Conservation (phyloP, 305 asterid genomes). For the Fraxinus albicans region DNA sequence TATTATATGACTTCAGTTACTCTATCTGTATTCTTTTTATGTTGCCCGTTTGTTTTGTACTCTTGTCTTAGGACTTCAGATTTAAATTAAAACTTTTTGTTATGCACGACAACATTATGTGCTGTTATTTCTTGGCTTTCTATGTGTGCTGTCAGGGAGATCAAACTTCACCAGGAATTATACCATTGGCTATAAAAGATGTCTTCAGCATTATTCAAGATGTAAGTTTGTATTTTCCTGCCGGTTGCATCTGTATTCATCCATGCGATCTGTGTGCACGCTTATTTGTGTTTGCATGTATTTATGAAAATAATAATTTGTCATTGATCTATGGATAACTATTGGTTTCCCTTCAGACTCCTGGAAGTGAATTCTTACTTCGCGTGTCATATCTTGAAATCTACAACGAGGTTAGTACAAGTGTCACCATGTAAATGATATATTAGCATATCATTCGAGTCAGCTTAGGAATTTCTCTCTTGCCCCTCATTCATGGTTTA, state of each 20-base stretch:
- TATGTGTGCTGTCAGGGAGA: constrained; percentile 67
- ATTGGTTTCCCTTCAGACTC: constrained; percentile 69
- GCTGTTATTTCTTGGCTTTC: constrained; percentile 20
- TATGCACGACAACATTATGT: constrained; percentile 15
- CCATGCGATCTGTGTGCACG: background rate
- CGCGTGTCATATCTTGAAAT: constrained; percentile 98
- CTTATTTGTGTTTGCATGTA: constrained; percentile 15
- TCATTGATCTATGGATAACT: constrained; percentile 26
- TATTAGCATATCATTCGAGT: background rate
- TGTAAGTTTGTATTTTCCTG: constrained; percentile 49
- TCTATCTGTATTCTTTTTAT: constrained; percentile 9
- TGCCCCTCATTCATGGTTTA: constrained; percentile 1
- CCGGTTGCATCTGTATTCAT: constrained; percentile 15
- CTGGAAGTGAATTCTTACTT: constrained; percentile 95
- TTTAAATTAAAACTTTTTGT: constrained; percentile 15
- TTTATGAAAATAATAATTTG: constrained; percentile 14
- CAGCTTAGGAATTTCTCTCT: background rate
- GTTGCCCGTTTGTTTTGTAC: constrained; percentile 14
- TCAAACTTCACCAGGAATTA: constrained; percentile 87
- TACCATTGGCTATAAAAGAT: constrained; percentile 97
- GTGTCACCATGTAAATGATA: background rate
- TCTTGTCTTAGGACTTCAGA: background rate
- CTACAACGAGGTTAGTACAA: constrained; percentile 87
- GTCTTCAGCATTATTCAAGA: constrained; percentile 99
- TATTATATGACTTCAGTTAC: constrained; percentile 4